Evolutionary conservation across 495 filamentous ascomycete species (phyloP), one percentile per base, ranked within the genome.

Genomic region (Neurospora sp.): DNA sequence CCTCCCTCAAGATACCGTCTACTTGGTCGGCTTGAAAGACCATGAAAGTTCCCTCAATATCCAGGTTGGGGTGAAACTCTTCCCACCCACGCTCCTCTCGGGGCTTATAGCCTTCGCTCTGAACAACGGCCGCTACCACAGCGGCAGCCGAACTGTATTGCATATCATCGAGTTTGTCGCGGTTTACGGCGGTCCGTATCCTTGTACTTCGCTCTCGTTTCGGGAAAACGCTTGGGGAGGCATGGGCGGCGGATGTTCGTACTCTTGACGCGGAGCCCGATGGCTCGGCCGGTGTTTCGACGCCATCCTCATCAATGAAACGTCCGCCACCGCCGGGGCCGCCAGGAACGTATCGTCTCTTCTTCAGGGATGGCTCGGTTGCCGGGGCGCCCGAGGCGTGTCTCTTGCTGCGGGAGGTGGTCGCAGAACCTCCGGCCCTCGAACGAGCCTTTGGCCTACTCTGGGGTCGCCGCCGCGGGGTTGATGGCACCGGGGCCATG

Each of bases 41-140:
- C 46, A 89, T 88, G 69, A 98, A 89, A 20, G 85, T 87, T 38
- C 86, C 86, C 68, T 96, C 93, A 73, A 97, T 92, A 80, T 98
- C 94, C 41, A 99, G 87, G 76, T 97, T 91, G 14, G 92, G 94
- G 80, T 99, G 96, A 71, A 97, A 98, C 81, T 98, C 96, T 77
- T 96, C 93, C 92, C 94, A 99, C 16, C 93, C 92, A 71, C 94
- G 90, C 82, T 99, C 96, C 81, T 99, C 96, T 72, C 96, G 87
- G 3, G 96, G 96, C 79, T 99, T 98, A 82, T 97, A 98, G 18
- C 94, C 94, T 83, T 98, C 95, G 74, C 91, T 94, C 75, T 95
- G 92, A 69, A 93, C 93, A 35, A 93, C 88, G 35, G 93, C 93
- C 44, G 93, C 91, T 5, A 92, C 91, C 22, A 93, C 93, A 10